Evolutionary conservation across 2,329 filamentous ascomycete genomes (phyloP), one percentile per base, ranked within the genome.

Genomic region (Periconia sp.): DNA sequence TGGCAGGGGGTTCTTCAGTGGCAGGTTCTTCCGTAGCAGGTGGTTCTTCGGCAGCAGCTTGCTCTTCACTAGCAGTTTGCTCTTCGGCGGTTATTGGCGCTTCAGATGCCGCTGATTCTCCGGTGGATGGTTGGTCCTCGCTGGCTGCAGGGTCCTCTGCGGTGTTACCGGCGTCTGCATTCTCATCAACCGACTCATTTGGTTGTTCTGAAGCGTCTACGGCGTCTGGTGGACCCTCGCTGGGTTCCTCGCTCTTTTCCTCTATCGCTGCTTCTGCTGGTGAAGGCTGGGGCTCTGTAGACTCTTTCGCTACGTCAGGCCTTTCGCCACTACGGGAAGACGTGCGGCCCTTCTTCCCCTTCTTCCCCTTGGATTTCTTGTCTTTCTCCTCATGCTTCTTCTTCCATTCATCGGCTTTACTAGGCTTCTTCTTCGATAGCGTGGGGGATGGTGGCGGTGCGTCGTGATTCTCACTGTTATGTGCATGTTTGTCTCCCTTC

Each of bases 391-490:
- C 52, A 47, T 59, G 45, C 42, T 63, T 71, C 58, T 62, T 68
- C 53, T 60, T 64, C 33, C 62, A 58, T 31, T 69, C 67, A 0
- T 67, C 66, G 2, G 57, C 45, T 49, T 66, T 71, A 52, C 55
- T 65, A 18, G 49, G 50, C 50, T 65, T 72, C 46, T 63, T 65
- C 51, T 66, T 62, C 8, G 46, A 45, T 7, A 51, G 44, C 17
- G 52, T n/a, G 2, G 56, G 45, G 6, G 52, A 35, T 14, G 50
- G 35, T 3, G 45, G 7, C 9, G 56, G 55, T 42, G 56, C 59
- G 37, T 58, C 55, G 2, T 41, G 47, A 42, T 33, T 49, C 17
- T 49, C 42, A n/a, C 52, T 53, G 18, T 55, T 50, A 20, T 52
- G 44, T 8, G 14, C 31, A 20, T 55, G 35, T 17, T 54, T 52